A percentile compares a stretch with the other conserved stretches of the same genome.
These are phyloP conservation scores for Cercospora beticola DNA, from an alignment of 2,329 filamentous ascomycete species.

Conservation along the genomic window DNA sequence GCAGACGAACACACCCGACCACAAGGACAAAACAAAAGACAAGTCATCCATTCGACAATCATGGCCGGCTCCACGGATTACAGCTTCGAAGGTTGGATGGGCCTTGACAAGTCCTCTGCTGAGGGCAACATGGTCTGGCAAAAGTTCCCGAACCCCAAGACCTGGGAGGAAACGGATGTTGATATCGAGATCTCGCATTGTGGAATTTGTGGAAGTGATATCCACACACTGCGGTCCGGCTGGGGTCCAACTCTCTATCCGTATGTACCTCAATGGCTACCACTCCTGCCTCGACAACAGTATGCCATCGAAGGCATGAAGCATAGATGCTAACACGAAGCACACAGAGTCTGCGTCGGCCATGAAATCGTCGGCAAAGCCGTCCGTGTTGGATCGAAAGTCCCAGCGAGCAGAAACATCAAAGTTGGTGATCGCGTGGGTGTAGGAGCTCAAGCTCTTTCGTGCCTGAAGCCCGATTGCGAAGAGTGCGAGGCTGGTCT, in stretches of 20 bases:
- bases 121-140: conserved; percentile 58
- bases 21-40: background rate
- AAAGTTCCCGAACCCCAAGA: conserved; percentile 41
- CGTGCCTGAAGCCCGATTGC: conserved; percentile 51
- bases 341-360: conserved; percentile 32
- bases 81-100: conserved; percentile 60
- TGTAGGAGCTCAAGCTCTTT: conserved; percentile 52
- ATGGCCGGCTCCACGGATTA: conserved; percentile 37
- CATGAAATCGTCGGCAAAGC: conserved; percentile 40
- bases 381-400: conserved; percentile 35
- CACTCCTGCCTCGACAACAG: no score
- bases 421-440: conserved; percentile 47
- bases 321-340: background rate
- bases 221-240: conserved; percentile 40
- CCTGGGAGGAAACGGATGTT: conserved; percentile 42
- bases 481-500: conserved; percentile 52
- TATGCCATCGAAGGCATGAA: background rate
- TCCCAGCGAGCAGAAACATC: conserved; percentile 32
- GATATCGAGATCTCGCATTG: conserved; percentile 45
- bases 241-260: conserved; percentile 47
- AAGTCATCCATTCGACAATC: background rate
- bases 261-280: background rate
- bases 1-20: background rate
- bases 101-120: conserved; percentile 49
- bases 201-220: conserved; percentile 39